Evolutionary conservation across 2,329 filamentous ascomycete genomes (phyloP).

Genomic region (Zymoseptoria crescenta): DNA sequence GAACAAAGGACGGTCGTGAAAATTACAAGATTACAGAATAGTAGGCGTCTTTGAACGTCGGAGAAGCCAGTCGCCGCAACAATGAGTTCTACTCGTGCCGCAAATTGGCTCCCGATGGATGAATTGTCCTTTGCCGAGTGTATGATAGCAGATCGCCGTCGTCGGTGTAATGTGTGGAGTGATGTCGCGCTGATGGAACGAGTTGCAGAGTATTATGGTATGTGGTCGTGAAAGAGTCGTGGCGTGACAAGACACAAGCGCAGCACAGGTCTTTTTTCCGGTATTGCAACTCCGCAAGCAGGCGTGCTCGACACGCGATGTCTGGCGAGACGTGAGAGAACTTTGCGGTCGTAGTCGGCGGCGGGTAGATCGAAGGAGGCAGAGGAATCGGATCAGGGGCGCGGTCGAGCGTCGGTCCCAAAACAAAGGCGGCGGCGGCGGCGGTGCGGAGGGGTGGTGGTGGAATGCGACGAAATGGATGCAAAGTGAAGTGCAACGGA

Average conservation of each 20-base stretch:
- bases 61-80: constrained; percentile 17
- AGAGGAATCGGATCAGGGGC: not conserved
- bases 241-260: not conserved
- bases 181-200: not conserved
- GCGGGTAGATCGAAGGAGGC: not conserved
- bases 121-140: not conserved
- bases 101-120: constrained; percentile 15
- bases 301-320: not conserved
- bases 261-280: not conserved
- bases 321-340: not conserved
- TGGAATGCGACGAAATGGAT: not conserved
- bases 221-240: not conserved
- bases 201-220: not conserved
- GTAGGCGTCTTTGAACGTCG: constrained; percentile 17
- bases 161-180: not conserved
- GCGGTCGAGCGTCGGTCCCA: not conserved
- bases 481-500: not conserved
- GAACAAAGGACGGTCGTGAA: constrained; percentile 22
- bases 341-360: not conserved
- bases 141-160: not conserved
- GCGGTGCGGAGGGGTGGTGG: not conserved
- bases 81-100: constrained; percentile 14
- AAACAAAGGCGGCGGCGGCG: not conserved
- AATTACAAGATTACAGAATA: constrained; percentile 29
- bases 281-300: not conserved